Percentiles rank a stretch among this genome's conserved stretches.
These are phyloP conservation scores for Penicillium sp. DNA, from an alignment of 2,329 filamentous ascomycete genomes.

Conservation along the genomic window DNA sequence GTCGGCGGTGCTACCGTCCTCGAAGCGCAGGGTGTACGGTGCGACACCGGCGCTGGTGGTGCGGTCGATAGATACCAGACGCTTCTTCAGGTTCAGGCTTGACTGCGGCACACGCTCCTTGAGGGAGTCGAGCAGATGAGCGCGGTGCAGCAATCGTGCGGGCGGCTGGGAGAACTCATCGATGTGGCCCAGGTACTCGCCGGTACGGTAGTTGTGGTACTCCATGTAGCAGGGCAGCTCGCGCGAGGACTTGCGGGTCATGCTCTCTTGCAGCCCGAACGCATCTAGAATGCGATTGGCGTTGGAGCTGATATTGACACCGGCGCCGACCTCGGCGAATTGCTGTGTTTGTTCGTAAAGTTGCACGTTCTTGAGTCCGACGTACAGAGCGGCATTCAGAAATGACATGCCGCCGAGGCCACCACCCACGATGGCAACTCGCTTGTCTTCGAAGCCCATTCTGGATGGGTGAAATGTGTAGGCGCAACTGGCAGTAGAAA, in stretches of 20 bases:
- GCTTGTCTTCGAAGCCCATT: constrained; percentile 32
- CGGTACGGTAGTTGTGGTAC: constrained; percentile 29
- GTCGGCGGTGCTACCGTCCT: constrained; percentile 43
- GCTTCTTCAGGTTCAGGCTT: constrained; percentile 28
- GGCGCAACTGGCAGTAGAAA: too few relatives aligned
- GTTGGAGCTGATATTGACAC: constrained; percentile 40
- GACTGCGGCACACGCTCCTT: constrained; percentile 31
- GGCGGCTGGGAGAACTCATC: constrained; percentile 28
- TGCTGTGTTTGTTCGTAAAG: constrained; percentile 39
- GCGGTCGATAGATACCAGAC: constrained; percentile 22
- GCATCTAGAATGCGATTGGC: constrained; percentile 34
- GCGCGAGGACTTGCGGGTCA: constrained; percentile 36
- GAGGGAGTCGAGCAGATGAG: constrained; percentile 37
- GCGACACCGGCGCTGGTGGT: constrained; percentile 15
- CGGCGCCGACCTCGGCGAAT: constrained; percentile 40
- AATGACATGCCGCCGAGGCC: constrained; percentile 39
- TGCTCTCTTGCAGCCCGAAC: constrained; percentile 31
- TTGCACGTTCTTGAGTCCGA: constrained; percentile 31
- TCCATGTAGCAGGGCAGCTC: constrained; percentile 34
- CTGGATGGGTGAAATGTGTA: constrained; percentile 2
- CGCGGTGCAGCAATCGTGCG: constrained; percentile 31
- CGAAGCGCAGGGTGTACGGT: constrained; percentile 41
- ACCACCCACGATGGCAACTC: constrained; percentile 36
- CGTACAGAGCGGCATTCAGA: constrained; percentile 37
- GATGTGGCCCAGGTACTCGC: constrained; percentile 31